phyloP scores from a whole-genome alignment of 352 stramenopile genomes.

The Phytophthora cajani region DNA sequence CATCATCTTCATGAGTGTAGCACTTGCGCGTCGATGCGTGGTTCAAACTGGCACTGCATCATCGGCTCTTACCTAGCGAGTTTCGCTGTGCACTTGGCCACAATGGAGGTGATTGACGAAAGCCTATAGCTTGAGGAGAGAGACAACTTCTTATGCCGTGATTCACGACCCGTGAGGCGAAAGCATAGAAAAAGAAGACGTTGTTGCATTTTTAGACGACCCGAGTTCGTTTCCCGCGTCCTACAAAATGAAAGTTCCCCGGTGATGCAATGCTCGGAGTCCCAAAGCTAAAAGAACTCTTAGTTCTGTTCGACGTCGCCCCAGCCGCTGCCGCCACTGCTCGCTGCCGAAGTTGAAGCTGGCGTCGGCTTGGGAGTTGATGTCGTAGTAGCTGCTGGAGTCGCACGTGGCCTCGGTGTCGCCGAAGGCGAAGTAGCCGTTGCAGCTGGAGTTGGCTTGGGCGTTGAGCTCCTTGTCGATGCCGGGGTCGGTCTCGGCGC shows the following conservation, averaged over 20 bases:
- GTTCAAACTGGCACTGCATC: neutral
- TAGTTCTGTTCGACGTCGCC: slow-evolving; percentile 25
- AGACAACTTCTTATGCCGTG: neutral
- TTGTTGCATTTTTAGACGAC: neutral
- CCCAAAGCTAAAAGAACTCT: neutral
- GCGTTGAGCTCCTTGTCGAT: neutral
- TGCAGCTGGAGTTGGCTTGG: neutral
- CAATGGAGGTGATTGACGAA: neutral
- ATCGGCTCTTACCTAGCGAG: neutral
- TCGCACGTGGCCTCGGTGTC: neutral
- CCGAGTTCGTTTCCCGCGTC: slow-evolving; percentile 19
- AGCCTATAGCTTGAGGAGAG: neutral
- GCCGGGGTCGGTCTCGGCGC: neutral
- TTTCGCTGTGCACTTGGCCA: slow-evolving; percentile 3
- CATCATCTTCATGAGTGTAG: slow-evolving; percentile 13
- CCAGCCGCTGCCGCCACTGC: slow-evolving; percentile 6
- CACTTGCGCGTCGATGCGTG: slow-evolving; percentile 2
- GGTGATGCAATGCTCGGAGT: neutral
- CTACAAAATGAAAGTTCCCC: neutral
- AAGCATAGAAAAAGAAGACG: neutral
- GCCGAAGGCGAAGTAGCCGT: neutral
- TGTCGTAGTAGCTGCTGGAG: neutral
- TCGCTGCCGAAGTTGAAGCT: slow-evolving; percentile 3
- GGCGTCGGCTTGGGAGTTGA: slow-evolving; percentile 2
- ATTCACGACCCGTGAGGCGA: neutral